Evolutionary conservation across 2,329 filamentous ascomycete species (phyloP).

Genomic region (Ceratocystis huliohia): DNA sequence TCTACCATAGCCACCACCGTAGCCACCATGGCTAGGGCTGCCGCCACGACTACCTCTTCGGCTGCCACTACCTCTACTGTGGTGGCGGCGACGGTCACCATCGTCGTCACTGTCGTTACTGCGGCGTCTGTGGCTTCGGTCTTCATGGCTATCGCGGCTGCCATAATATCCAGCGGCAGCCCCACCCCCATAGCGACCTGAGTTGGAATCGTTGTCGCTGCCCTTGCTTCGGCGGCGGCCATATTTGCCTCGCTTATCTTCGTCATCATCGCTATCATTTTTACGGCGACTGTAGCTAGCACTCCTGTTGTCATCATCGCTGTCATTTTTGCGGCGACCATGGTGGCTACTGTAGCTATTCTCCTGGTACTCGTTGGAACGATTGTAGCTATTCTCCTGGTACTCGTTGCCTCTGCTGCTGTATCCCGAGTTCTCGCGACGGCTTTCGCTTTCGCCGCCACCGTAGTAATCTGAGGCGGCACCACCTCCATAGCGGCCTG

Average conservation of each 20-base stretch:
- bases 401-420: slow-evolving; percentile 37
- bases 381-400: slow-evolving; percentile 48
- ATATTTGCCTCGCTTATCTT: slow-evolving; percentile 14
- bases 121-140: slow-evolving; percentile 23
- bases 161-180: slow-evolving; percentile 39
- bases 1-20: slow-evolving; percentile 15
- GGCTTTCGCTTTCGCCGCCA: slow-evolving; percentile 36
- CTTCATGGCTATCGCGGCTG: slow-evolving; percentile 36
- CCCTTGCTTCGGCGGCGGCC: slow-evolving; percentile 10
- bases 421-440: slow-evolving; percentile 13
- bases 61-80: slow-evolving; percentile 11
- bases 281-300: slow-evolving; percentile 27
- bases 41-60: slow-evolving; percentile 25
- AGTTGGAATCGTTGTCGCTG: slow-evolving; percentile 11
- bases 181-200: slow-evolving; percentile 32
- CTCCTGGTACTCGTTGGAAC: slow-evolving; percentile 34
- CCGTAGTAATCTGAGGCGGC: slow-evolving; percentile 39
- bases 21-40: slow-evolving; percentile 22
- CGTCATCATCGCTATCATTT: slow-evolving; percentile 13
- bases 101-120: slow-evolving; percentile 23
- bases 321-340: slow-evolving; percentile 48
- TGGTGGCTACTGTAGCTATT: slow-evolving; percentile 50
- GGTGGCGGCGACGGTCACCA: slow-evolving; percentile 18
- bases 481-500: slow-evolving; percentile 32
- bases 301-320: slow-evolving; percentile 24